Base-by-base conservation (phyloP, 257 asterid species). In the Lavandula angustifolia region DNA sequence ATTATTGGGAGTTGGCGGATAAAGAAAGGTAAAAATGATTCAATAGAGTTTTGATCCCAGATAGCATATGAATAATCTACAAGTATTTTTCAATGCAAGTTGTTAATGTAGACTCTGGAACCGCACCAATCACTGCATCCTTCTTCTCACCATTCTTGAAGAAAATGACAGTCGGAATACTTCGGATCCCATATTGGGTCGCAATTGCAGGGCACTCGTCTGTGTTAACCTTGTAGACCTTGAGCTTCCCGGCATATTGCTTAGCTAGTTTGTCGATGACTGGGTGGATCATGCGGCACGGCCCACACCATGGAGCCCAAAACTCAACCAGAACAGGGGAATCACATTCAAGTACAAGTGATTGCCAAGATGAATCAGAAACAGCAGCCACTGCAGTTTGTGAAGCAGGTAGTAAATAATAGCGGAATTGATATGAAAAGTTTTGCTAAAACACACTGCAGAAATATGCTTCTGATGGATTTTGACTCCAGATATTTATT, bases 271-370 rank as follows among this genome's bases (percentile, higher is more conserved):
- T 89, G 60, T 87, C 94, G 5, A 92, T 81, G 50, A 90, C 77
- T 0, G 97, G 96, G 68, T 87, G 96, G 70, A 92, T 87, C 89
- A 89, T 92, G 53, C 94, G 91, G 76, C 98, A 92, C 0, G 98
- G 98, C 17, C 98, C 98, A 46, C 97, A 92, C 98, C 98, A 92
- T 0, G 98, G 98, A 41, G 98, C 98, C 98, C 98, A 92, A 63
- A 88, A 92, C 73, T 92, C 98, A 35, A 92, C 95, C 74, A 92
- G 62, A 57, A 92, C 98, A 11, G 98, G 95, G 14, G 32, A 3
- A 16, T 78, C 72, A 14, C 75, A 72, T 47, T 76, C 87, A 0
- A 92, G 82, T 4, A 92, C 98, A 18, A 33, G 53, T 4, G 81
- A 29, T 73, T 88, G 70, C 98, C 98, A 92, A 54, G 66, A 29